phyloP scores from a whole-genome alignment of 1,284 basidiomycete genomes.

The Ceratobasidium sp. region DNA sequence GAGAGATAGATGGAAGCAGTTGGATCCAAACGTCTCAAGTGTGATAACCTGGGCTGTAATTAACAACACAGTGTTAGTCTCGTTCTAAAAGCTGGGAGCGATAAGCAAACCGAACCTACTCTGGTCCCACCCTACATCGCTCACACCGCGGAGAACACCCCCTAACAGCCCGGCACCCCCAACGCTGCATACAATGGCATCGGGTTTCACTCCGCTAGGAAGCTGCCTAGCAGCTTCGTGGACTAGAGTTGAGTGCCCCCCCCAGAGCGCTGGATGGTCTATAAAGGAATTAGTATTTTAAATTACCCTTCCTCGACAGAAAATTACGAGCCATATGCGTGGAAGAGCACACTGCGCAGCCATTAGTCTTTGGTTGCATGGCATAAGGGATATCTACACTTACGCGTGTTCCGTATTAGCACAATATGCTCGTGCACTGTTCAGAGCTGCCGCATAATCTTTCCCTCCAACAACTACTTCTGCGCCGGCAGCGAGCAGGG shows the following conservation, averaged over 20 bases:
- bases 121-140: constrained; percentile 64
- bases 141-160: constrained; percentile 73
- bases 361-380: not conserved
- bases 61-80: not conserved
- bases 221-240: constrained; percentile 69
- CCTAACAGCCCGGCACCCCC: constrained; percentile 77
- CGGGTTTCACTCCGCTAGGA: constrained; percentile 60
- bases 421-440: constrained; percentile 61
- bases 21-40: constrained; percentile 71
- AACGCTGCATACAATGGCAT: constrained; percentile 79
- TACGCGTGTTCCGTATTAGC: constrained; percentile 64
- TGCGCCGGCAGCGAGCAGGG: constrained; percentile 64
- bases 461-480: constrained; percentile 65
- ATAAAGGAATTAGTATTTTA: not conserved
- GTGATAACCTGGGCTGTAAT: constrained; percentile 68
- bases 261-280: constrained; percentile 73
- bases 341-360: constrained; percentile 66
- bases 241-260: constrained; percentile 77
- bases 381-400: constrained; percentile 52
- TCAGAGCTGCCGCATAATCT: constrained; percentile 67
- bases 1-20: constrained; percentile 77
- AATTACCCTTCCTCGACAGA: not conserved
- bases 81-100: not conserved
- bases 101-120: constrained; percentile 44
- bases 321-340: constrained; percentile 61